Base-by-base conservation (phyloP, 495 filamentous ascomycete genomes). In the Filosporella fistucella region DNA sequence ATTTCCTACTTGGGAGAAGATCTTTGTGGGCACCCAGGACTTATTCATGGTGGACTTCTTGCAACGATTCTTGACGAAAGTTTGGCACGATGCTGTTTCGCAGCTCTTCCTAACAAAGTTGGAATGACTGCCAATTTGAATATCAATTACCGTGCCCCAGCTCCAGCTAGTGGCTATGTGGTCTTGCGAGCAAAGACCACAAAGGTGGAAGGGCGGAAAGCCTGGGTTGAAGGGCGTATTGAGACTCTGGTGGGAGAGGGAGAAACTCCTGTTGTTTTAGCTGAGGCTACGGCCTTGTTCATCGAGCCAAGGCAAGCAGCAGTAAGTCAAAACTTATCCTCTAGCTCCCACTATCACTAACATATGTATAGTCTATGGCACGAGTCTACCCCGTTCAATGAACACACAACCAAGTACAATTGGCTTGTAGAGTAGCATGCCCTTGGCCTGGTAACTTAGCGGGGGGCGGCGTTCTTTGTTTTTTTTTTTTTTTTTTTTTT, bases 31-130 rank as follows among this genome's bases (percentile, higher is more conserved):
- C 91, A 98, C 61, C 84, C 86, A 16, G 93, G 91, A 1, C 87
- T 97, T 49, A 72, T 98, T 2, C 93, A 98, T 59, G 93, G 93
- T 7, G 93, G 93, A 0, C 63, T 97, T 53, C 67, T 97, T 37
- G 94, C 93, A 12, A 97, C 94, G 11, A 69, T 98, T 58, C 68
- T 97, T 36, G 93, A 98, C 57, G 93, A 98, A 66, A 89, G 89
- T 0, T 66, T 97, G 25, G 93, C 87, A 47, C 75, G 89, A 33
- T 96, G 90, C 66, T 95, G 88, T 57, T 96, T 97, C 62, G 81
- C 84, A 1, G 89, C 89, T 33, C 66, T 98, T 52, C 93, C 93
- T 26, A 90, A 88, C 56, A 86, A 88, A 60, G 76, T 96, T 22
- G 93, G 80, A 38, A 81, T 98, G 62, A 98, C 93, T 14, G 93